phyloP scores from a whole-genome alignment of 352 stramenopile species.

The Globisporangium paddicum region DNA sequence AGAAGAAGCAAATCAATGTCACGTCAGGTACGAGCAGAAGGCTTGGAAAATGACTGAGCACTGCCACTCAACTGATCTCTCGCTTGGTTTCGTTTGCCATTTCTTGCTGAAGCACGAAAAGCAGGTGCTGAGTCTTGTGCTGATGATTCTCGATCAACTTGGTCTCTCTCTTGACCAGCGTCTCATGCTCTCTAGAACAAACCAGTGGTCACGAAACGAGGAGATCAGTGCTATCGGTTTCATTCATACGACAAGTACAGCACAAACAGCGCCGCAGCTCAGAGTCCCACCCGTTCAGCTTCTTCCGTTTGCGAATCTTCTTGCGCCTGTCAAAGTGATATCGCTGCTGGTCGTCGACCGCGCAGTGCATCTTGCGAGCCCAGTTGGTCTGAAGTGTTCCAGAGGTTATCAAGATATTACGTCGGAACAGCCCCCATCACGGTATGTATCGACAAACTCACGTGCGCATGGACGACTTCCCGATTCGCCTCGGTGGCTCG shows the following conservation, averaged over 20 bases:
- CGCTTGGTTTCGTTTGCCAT: conserved; percentile 51
- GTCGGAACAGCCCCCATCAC: neutral
- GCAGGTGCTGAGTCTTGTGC: conserved; percentile 50
- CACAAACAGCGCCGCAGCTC: too few relatives aligned
- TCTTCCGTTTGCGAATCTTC: conserved; percentile 8
- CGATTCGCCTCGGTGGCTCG: conserved; percentile 17
- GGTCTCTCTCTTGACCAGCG: conserved; percentile 13
- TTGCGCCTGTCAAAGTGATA: conserved; percentile 47
- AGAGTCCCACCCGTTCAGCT: conserved; percentile 6
- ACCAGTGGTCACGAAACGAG: neutral
- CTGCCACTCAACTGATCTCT: conserved; percentile 40
- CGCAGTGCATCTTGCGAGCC: conserved; percentile 43
- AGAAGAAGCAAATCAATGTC: neutral
- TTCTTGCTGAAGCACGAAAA: conserved; percentile 54
- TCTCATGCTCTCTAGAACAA: neutral
- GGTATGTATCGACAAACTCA: conserved; percentile 13
- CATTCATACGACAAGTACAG: too few relatives aligned
- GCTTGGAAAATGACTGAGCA: neutral
- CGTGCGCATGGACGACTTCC: conserved; percentile 23
- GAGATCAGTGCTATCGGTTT: neutral
- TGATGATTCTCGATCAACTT: conserved; percentile 41
- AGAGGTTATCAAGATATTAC: neutral
- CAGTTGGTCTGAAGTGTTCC: conserved; percentile 22
- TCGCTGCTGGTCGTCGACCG: conserved; percentile 28
- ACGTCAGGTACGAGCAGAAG: neutral